Evolutionary conservation across 129 eudicot genomes (phyloP).

Genomic region (Tagetes patula): DNA sequence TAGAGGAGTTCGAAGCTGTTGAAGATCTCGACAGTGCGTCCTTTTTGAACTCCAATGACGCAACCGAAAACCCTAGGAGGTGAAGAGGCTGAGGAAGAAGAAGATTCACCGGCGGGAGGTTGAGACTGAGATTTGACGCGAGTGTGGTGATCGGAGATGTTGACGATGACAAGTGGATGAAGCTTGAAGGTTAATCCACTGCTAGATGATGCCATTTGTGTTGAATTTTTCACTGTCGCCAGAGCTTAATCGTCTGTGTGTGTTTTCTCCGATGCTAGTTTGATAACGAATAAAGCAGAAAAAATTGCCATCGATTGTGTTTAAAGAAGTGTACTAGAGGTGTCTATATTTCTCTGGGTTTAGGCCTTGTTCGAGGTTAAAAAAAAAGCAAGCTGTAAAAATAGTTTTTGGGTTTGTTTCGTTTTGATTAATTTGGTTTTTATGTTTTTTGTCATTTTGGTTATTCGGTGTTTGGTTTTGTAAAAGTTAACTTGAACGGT

Average conservation of each 20-base stretch:
- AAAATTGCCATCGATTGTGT: too few species aligned
- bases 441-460: too few species aligned
- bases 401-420: too few species aligned
- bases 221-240: conserved; percentile 22
- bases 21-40: conserved; percentile 95
- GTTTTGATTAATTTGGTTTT: too few species aligned
- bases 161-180: conserved; percentile 88
- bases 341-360: too few species aligned
- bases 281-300: not conserved
- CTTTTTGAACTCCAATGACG: conserved; percentile 88
- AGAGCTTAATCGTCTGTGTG: not conserved
- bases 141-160: conserved; percentile 92
- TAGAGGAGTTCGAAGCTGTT: conserved; percentile 90
- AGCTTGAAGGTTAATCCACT: conserved; percentile 95
- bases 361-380: too few species aligned
- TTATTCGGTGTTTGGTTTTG: too few species aligned
- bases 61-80: conserved; percentile 80
- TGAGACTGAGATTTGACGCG: conserved; percentile 78
- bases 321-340: too few species aligned
- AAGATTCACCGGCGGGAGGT: conserved; percentile 36
- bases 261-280: not conserved
- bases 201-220: conserved; percentile 81
- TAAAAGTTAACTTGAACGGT: too few species aligned
- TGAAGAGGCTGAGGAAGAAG: conserved; percentile 15
- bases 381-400: too few species aligned